Conservation (phyloP, 2,329 filamentous ascomycete species). For the Aspergillus fumigatiaffinis region DNA sequence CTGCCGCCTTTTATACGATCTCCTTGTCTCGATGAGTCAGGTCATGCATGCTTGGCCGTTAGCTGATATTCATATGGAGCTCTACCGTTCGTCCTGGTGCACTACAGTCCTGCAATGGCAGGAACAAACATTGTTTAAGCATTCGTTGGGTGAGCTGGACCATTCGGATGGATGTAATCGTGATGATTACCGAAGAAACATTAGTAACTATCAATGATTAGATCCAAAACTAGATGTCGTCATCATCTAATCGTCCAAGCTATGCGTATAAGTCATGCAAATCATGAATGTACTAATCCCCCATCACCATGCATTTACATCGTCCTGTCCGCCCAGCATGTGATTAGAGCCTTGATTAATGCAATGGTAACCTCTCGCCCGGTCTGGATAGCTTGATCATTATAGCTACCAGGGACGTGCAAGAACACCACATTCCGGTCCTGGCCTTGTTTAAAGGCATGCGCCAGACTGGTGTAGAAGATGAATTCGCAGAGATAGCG, state of each 20-base stretch:
- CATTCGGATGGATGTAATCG: too few species aligned
- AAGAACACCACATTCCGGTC: slow-evolving; percentile 60
- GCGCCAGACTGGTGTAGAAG: slow-evolving; percentile 64
- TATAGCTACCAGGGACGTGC: slow-evolving; percentile 63
- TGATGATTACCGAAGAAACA: neutral
- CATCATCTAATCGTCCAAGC: neutral
- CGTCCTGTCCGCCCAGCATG: slow-evolving; percentile 35
- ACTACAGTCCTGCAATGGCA: too few species aligned
- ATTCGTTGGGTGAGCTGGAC: too few species aligned
- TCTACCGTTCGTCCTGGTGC: too few species aligned
- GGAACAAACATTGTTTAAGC: too few species aligned
- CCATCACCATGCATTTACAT: neutral
- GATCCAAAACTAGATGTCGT: neutral
- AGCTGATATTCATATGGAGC: too few species aligned
- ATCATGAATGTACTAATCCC: neutral
- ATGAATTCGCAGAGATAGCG: slow-evolving; percentile 76
- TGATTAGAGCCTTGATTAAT: slow-evolving; percentile 41
- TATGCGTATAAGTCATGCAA: neutral
- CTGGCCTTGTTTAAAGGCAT: slow-evolving; percentile 26
- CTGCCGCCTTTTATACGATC: neutral
- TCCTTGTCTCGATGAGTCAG: neutral
- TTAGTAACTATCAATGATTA: neutral
- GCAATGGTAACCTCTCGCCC: slow-evolving; percentile 40
- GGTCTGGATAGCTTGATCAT: slow-evolving; percentile 42
- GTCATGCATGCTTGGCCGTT: neutral